These are phyloP conservation scores for Myxozyma monticola DNA, from an alignment of 805 yeast species.

Conservation along the genomic window DNA sequence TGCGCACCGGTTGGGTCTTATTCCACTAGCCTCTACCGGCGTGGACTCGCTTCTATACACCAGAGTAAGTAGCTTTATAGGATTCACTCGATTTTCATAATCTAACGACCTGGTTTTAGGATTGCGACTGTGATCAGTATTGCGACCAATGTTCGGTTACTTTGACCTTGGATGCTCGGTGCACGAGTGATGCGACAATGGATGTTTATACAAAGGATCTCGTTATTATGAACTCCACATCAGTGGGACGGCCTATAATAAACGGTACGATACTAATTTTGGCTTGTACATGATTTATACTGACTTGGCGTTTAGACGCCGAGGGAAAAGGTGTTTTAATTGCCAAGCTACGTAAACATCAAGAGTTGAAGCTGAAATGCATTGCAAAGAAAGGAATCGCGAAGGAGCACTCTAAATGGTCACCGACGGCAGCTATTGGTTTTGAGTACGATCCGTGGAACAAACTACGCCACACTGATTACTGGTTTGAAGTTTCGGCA, in stretches of 20 bases:
- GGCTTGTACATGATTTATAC: neutral
- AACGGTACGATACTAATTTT: slow-evolving; percentile 36
- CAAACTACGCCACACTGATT: slow-evolving; percentile 91
- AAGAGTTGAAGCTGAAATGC: slow-evolving; percentile 84
- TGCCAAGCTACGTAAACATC: slow-evolving; percentile 88
- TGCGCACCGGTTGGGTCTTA: slow-evolving; percentile 88
- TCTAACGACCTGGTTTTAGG: too few species aligned
- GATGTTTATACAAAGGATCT: slow-evolving; percentile 87
- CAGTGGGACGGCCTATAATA: slow-evolving; percentile 76
- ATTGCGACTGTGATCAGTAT: slow-evolving; percentile 97
- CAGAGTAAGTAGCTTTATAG: slow-evolving; percentile 13
- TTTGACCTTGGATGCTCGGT: slow-evolving; percentile 79
- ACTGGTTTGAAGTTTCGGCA: slow-evolving; percentile 91
- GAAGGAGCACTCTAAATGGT: slow-evolving; percentile 95
- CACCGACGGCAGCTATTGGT: slow-evolving; percentile 92
- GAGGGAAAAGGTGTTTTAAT: slow-evolving; percentile 82
- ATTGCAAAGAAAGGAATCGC: slow-evolving; percentile 76
- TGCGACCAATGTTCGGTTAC: slow-evolving; percentile 94
- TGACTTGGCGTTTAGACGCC: slow-evolving; percentile 55
- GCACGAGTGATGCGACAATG: slow-evolving; percentile 84
- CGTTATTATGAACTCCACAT: slow-evolving; percentile 46
- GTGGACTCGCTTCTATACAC: slow-evolving; percentile 56
- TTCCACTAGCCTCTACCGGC: slow-evolving; percentile 82
- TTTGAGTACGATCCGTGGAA: slow-evolving; percentile 99
- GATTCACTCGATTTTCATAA: too few species aligned